Base-by-base conservation (phyloP, 2,329 filamentous ascomycete genomes). In the Pseudopyrenochaeta lycopersici region DNA sequence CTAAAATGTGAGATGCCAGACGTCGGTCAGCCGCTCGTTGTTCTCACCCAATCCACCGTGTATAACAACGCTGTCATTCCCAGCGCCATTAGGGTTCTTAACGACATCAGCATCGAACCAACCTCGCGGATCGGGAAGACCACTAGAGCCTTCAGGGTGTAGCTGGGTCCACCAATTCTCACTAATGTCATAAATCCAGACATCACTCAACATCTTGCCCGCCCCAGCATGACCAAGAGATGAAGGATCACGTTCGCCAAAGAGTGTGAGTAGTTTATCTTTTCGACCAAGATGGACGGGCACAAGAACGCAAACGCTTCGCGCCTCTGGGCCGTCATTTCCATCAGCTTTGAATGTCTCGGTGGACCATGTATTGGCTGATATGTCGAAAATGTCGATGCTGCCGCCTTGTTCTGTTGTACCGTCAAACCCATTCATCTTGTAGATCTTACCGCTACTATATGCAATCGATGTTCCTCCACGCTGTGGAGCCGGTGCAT, bases 361-460 rank as follows among this genome's bases (percentile, higher is more conserved):
- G 7, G 72, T 74, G 6, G 61, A 63, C 83, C 83, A 86, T 0
- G 53, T 49, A 33, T 80, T 73, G 0, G 47, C 60, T 5, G 57
- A 58, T 0, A 73, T 62, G 20, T 80, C 70, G 54, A 78, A 86
- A 2, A 89, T 83, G 67, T 96, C 91, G 11, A 96, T 68, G 53
- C 83, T 81, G 0, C 90, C 91, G 14, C 91, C 91, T 42, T 90
- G 80, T 66, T 93, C 89, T 0, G 69, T 78, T 39, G 82, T 78
- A 0, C 90, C 91, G 71, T 94, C 90, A 64, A 88, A 94, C 0
- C 92, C 92, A 56, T 91, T 90, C 78, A 92, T 93, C 23, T 91
- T 84, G 76, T 89, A 96, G 6, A 96, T 73, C 20, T 86, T 84
- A 20, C 85, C 85, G 48, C 84, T 82, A 39, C 82, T 82, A 46